Evolutionary conservation across 148 eudicot genomes (phyloP).

Genomic region (Salicornia ramosissima): DNA sequence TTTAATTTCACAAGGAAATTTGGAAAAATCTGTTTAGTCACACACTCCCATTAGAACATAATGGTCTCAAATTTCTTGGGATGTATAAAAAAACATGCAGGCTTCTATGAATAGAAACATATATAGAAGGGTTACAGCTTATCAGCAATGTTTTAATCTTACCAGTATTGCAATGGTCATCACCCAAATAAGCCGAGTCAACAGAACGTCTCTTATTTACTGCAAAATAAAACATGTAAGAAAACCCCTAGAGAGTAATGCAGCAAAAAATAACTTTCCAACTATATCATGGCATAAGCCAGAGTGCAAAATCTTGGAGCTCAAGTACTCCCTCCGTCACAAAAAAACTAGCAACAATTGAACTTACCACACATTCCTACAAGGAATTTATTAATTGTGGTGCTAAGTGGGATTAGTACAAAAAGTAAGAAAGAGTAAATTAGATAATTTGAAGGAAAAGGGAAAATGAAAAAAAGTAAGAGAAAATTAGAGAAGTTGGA

Average conservation of each 20-base stretch:
- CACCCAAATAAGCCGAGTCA: constrained; percentile 36
- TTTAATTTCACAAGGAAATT: not conserved
- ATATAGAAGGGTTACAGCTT: not conserved
- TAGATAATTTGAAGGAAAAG: too few relatives aligned
- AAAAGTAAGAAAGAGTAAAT: too few relatives aligned
- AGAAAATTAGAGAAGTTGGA: too few relatives aligned
- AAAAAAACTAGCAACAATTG: too few relatives aligned
- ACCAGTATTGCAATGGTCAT: constrained; percentile 44
- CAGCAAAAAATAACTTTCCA: not conserved
- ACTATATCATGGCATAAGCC: constrained; percentile 47
- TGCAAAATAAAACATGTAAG: constrained; percentile 35
- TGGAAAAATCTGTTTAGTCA: not conserved
- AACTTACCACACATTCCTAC: too few relatives aligned
- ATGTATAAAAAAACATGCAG: constrained; percentile 2
- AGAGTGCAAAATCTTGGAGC: constrained; percentile 9
- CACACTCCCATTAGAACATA: not conserved
- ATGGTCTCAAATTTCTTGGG: not conserved
- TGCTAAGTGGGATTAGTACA: too few relatives aligned
- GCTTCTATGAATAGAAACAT: not conserved
- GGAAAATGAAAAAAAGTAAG: too few relatives aligned
- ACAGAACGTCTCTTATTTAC: constrained; percentile 41
- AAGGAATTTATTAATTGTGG: too few relatives aligned
- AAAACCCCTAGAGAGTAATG: not conserved
- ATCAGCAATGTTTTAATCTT: constrained; percentile 18
- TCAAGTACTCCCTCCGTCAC: not conserved